Percentiles rank a stretch among this genome's conserved stretches.
These are phyloP conservation scores for Gautieria morchelliformis DNA, from an alignment of 768 basidiomycete genomes.

Conservation along the genomic window DNA sequence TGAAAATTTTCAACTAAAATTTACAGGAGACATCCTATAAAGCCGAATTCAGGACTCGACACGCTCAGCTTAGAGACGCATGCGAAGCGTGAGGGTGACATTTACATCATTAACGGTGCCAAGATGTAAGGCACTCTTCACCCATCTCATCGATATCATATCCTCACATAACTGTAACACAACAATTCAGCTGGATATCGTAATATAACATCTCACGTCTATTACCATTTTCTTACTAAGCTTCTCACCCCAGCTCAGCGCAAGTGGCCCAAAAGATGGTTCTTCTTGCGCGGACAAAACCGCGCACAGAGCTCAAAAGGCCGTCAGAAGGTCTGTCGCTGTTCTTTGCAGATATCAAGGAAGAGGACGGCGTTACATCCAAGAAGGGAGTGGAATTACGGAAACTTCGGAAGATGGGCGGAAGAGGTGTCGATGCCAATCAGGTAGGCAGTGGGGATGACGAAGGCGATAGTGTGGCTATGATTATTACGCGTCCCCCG, in stretches of 20 bases:
- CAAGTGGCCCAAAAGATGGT: constrained; percentile 13
- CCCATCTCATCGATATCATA: not conserved
- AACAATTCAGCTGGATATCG: constrained; percentile 9
- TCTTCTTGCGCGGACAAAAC: constrained; percentile 12
- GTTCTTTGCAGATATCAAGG: constrained; percentile 11
- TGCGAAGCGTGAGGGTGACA: constrained; percentile 10
- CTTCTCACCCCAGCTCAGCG: constrained; percentile 3
- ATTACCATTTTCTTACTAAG: not conserved
- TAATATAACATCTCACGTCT: not conserved
- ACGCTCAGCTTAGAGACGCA: constrained; percentile 12
- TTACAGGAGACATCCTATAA: not conserved
- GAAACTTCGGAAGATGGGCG: constrained; percentile 15
- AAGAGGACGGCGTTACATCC: constrained; percentile 3
- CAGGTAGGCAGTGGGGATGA: not conserved
- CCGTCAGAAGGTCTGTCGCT: constrained; percentile 11
- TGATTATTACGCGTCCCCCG: no score
- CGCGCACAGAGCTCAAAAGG: not conserved
- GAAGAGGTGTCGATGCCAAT: constrained; percentile 14
- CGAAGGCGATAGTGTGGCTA: not conserved
- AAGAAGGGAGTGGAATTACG: constrained; percentile 1
- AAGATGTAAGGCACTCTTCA: constrained; percentile 8
- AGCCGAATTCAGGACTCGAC: constrained; percentile 13
- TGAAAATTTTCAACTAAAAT: not conserved
- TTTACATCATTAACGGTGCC: constrained; percentile 12
- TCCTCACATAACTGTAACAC: not conserved